Base-by-base conservation (phyloP, 1,139 yeast species). In the Sugiyamaella sp. region DNA sequence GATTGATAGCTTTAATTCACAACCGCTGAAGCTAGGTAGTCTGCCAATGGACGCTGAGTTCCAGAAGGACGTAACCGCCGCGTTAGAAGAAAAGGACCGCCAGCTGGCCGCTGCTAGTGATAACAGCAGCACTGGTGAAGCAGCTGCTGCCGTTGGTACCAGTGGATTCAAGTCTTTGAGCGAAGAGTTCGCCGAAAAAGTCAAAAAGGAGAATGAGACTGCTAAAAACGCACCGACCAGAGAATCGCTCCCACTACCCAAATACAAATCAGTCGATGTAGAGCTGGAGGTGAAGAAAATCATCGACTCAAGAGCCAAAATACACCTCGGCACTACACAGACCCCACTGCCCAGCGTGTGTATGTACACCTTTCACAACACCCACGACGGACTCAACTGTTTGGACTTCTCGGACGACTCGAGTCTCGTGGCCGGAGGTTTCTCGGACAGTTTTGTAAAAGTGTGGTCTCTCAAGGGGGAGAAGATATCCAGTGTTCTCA, bases 351-450 rank as follows among this genome's bases (percentile, higher is more conserved):
- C 99, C 10, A 87, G 96, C 54, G 96, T 93, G 39, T 93, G 99
- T 71, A 89, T 93, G 97, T 95, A 93, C 74, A 93, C 99, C 0
- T 91, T 95, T 74, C 99, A 93, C 76, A 93, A 95, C 71, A 88
- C 98, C 8, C 86, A 88, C 67, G 87, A 88, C 61, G 95, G 88
- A 58, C 76, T 93, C 78, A 88, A 95, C 17, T 82, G 90, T 53
- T 70, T 93, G 51, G 88, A 85, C 58, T 91, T 91, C 72, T 89
- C 93, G 64, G 89, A 86, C 49, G 97, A 91, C 68, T 83, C 95
- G 16, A 84, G 91, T 29, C 66, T 91, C 61, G 86, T 89, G 39
- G 98, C 98, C 0, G 96, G 91, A 20, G 99, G 99, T 5, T 93
- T 93, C 67, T 89, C 89, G 62, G 98, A 93, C 67, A 85, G 95